Conservation (phyloP, 2,329 filamentous ascomycete species). For the Alternaria sp. region DNA sequence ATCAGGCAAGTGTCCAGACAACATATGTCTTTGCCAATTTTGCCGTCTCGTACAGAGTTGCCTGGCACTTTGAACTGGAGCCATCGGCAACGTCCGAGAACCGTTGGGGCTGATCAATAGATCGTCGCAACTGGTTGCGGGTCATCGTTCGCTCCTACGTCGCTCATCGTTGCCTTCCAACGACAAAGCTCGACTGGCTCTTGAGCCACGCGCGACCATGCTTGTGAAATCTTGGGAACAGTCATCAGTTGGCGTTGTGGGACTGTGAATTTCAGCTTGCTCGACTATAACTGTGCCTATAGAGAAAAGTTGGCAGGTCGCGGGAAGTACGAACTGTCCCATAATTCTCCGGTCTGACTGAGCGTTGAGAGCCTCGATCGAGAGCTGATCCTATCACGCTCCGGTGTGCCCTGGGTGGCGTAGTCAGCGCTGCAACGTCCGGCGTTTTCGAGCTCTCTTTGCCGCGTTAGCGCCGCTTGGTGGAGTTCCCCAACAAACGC, state of each 20-base stretch:
- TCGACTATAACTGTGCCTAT: conserved; percentile 1
- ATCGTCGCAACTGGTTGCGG: conserved; percentile 4
- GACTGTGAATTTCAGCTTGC: conserved; percentile 5
- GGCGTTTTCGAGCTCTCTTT: conserved; percentile 20
- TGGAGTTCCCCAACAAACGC: conserved; percentile 27
- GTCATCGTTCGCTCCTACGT: background rate
- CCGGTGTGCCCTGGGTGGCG: conserved; percentile 14
- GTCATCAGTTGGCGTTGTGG: conserved; percentile 2
- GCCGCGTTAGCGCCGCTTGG: conserved; percentile 17
- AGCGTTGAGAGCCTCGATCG: conserved; percentile 9
- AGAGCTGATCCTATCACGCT: conserved; percentile 8
- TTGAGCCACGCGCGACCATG: background rate
- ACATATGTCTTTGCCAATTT: background rate
- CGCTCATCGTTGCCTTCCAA: conserved; percentile 9
- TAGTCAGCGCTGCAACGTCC: conserved; percentile 23
- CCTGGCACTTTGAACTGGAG: background rate
- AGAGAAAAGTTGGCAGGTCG: background rate
- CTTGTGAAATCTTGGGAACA: background rate
- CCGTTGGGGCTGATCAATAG: background rate
- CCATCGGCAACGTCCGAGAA: conserved; percentile 1
- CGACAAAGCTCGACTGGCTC: conserved; percentile 14
- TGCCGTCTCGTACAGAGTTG: conserved; percentile 1
- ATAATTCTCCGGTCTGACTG: conserved; percentile 14
- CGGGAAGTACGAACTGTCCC: background rate
- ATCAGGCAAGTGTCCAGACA: background rate